phyloP scores from a whole-genome alignment of 805 yeast genomes.

The Candida oleophila region DNA sequence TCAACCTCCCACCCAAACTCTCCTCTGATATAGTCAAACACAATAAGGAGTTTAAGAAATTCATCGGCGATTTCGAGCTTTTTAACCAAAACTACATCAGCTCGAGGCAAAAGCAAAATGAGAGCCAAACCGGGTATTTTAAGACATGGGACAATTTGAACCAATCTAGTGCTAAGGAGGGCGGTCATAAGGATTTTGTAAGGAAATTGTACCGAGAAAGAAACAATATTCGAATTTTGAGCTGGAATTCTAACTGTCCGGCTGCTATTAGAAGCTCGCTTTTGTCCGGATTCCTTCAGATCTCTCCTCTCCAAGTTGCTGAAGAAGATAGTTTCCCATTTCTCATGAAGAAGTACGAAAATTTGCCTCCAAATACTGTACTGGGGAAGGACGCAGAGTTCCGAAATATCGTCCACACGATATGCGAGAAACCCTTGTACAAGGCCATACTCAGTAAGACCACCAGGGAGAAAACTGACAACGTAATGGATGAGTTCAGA shows the following conservation, averaged over 20 bases:
- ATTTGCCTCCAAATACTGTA: conserved; percentile 27
- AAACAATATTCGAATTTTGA: conserved; percentile 27
- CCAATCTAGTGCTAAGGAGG: not conserved
- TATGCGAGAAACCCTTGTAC: conserved; percentile 31
- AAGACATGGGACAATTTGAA: conserved; percentile 1
- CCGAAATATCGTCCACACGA: conserved; percentile 20
- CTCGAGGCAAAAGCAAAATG: conserved; percentile 14
- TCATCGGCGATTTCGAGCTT: conserved; percentile 38
- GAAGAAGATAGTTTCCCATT: conserved; percentile 14
- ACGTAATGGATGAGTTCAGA: conserved; percentile 18
- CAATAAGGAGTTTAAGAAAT: conserved; percentile 52
- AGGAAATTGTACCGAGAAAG: conserved; percentile 28
- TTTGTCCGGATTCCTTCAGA: conserved; percentile 22
- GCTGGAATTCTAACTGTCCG: conserved; percentile 39
- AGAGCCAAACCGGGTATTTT: not conserved
- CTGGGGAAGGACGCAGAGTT: conserved; percentile 35
- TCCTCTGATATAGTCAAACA: conserved; percentile 52
- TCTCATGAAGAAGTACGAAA: conserved; percentile 20
- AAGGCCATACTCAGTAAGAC: conserved; percentile 12
- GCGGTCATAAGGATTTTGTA: conserved; percentile 18
- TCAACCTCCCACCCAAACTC: conserved; percentile 69
- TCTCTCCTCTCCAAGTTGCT: conserved; percentile 12
- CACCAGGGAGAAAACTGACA: not conserved
- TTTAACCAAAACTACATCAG: conserved; percentile 21
- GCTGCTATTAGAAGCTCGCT: conserved; percentile 24